Conservation (phyloP, 495 filamentous ascomycete genomes). For the Ascodesmis nigricans region DNA sequence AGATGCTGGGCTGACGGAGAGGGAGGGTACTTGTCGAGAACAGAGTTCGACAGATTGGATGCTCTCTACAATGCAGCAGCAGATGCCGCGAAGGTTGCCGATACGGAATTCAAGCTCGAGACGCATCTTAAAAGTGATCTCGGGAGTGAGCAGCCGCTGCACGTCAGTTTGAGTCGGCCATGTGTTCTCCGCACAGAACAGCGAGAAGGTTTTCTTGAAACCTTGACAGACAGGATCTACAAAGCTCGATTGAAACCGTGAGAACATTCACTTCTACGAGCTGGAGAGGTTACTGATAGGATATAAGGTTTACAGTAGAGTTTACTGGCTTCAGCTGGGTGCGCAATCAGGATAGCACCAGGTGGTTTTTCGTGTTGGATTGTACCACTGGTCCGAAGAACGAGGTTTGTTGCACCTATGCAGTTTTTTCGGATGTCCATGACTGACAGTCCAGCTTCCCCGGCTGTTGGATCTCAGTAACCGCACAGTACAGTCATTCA, state of each 20-base stretch:
- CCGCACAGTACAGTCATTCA: conserved; percentile 31
- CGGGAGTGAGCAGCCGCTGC: conserved; percentile 56
- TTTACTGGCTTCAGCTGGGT: conserved; percentile 41
- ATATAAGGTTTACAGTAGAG: conserved; percentile 28
- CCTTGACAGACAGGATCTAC: conserved; percentile 21
- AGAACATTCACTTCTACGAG: conserved; percentile 20
- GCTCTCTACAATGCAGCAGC: conserved; percentile 27
- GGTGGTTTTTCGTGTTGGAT: conserved; percentile 69
- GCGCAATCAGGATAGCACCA: conserved; percentile 45
- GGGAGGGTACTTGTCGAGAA: conserved; percentile 45
- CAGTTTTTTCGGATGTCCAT: neutral
- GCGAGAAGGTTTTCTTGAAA: conserved; percentile 37
- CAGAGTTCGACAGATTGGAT: conserved; percentile 33
- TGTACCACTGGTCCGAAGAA: conserved; percentile 26
- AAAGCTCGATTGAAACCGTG: conserved; percentile 23
- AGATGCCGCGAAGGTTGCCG: conserved; percentile 4
- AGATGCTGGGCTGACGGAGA: conserved; percentile 21
- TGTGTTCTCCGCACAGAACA: conserved; percentile 42
- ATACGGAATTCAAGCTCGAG: conserved; percentile 25
- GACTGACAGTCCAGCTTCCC: conserved; percentile 31
- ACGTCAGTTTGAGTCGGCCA: conserved; percentile 70
- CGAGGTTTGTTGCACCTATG: conserved; percentile 10
- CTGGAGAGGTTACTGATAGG: conserved; percentile 9
- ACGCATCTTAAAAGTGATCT: conserved; percentile 56
- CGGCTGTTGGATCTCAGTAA: conserved; percentile 45